Conservation (phyloP, 2,329 filamentous ascomycete species). For the Phialophora expanda region DNA sequence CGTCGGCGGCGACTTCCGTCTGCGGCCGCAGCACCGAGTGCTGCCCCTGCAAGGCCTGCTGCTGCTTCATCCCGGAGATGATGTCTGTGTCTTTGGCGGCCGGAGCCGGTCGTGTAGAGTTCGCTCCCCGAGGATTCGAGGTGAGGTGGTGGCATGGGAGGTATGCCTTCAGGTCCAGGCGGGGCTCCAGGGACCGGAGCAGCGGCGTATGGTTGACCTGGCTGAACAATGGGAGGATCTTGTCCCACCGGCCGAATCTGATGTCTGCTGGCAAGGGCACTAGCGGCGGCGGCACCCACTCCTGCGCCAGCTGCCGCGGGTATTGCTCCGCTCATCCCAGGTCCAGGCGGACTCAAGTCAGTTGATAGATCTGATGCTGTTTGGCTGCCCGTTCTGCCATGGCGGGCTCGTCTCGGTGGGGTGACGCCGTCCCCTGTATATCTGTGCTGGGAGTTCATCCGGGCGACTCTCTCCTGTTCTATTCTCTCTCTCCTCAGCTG, state of each 20-base stretch:
- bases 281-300: slow-evolving; percentile 34
- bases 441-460: slow-evolving; percentile 63
- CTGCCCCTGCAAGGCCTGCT: slow-evolving; percentile 44
- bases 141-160: slow-evolving; percentile 50
- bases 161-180: slow-evolving; percentile 41
- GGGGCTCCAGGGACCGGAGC: slow-evolving; percentile 32
- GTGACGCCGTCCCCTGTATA: slow-evolving; percentile 72
- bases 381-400: slow-evolving; percentile 36
- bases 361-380: slow-evolving; percentile 38
- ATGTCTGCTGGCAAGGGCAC: slow-evolving; percentile 38
- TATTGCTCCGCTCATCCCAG: slow-evolving; percentile 31
- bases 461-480: slow-evolving; percentile 59
- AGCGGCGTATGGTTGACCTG: slow-evolving; percentile 38
- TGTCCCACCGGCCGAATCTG: slow-evolving; percentile 42
- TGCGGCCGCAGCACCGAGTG: slow-evolving; percentile 42
- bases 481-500: slow-evolving; percentile 57
- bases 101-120: slow-evolving; percentile 41
- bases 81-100: slow-evolving; percentile 38
- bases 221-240: slow-evolving; percentile 43
- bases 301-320: slow-evolving; percentile 31
- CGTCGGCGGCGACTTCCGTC: slow-evolving; percentile 43
- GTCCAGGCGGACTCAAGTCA: slow-evolving; percentile 26
- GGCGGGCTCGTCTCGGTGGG: slow-evolving; percentile 36
- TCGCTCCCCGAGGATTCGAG: slow-evolving; percentile 47
- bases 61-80: slow-evolving; percentile 43